Conservation (phyloP, 306 rosid species). For the Cicer judaicum region DNA sequence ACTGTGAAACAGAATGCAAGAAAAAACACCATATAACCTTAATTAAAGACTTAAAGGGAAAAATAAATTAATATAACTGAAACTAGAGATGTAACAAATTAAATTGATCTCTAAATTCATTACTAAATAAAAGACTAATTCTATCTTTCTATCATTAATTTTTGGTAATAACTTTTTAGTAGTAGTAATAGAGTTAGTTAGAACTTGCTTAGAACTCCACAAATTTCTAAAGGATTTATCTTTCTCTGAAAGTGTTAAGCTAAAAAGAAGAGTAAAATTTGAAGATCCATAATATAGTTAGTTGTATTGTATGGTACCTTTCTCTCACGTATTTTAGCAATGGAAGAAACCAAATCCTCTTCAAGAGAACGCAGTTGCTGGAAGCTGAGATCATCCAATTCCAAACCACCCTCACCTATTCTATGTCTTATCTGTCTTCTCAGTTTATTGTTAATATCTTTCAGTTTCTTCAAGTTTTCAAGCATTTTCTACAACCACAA, state of each 20-base stretch:
- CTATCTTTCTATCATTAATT: no score
- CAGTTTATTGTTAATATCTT: conserved; percentile 65
- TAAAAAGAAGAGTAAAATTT: no score
- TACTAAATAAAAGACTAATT: no score
- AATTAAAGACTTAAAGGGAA: not conserved
- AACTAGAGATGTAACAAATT: no score
- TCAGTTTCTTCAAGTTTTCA: conserved; percentile 60
- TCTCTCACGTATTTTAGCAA: conserved; percentile 58
- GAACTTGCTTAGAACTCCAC: no score
- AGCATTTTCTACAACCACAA: conserved; percentile 63
- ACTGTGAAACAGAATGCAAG: conserved; percentile 51
- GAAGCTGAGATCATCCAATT: conserved; percentile 54
- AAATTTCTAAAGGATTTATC: no score
- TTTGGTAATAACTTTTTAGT: no score
- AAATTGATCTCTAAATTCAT: not conserved
- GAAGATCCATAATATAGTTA: no score
- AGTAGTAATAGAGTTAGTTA: no score
- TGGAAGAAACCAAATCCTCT: conserved; percentile 52
- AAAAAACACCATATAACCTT: conserved; percentile 15
- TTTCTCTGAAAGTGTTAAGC: no score
- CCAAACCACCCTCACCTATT: conserved; percentile 75
- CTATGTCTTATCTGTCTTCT: conserved; percentile 86
- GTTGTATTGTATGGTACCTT: conserved; percentile 53
- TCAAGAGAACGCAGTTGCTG: conserved; percentile 66
- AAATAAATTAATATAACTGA: not conserved